These are phyloP conservation scores for Globisporangium spiculum DNA, from an alignment of 352 stramenopile genomes.

Conservation along the genomic window DNA sequence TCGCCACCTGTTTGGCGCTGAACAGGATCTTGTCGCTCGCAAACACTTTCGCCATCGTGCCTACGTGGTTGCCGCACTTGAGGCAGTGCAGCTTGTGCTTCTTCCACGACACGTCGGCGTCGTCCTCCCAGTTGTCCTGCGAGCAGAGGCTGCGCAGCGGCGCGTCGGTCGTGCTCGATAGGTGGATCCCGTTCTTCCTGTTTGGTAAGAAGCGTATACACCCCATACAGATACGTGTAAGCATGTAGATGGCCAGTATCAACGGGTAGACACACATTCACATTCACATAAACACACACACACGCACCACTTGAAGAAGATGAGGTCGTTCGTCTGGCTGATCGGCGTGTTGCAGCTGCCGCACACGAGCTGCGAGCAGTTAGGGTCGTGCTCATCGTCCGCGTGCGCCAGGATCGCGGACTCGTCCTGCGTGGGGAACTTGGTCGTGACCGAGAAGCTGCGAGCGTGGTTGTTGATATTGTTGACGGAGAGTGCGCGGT, in stretches of 20 bases:
- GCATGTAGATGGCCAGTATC: neutral
- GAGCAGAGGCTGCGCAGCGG: conserved; percentile 54
- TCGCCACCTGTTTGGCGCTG: conserved; percentile 55
- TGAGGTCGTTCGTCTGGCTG: conserved; percentile 58
- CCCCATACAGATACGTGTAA: neutral
- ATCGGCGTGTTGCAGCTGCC: conserved; percentile 63
- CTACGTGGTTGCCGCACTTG: conserved; percentile 58
- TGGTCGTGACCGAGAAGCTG: conserved; percentile 25
- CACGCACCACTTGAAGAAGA: conserved; percentile 75
- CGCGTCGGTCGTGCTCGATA: conserved; percentile 65
- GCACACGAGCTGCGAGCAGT: conserved; percentile 57
- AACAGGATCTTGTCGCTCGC: conserved; percentile 74
- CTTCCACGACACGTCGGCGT: conserved; percentile 36
- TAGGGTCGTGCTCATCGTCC: conserved; percentile 31
- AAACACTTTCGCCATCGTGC: conserved; percentile 57
- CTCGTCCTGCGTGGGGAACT: conserved; percentile 56
- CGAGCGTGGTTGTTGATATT: neutral
- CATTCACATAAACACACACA: neutral
- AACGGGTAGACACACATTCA: neutral
- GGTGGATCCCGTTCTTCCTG: conserved; percentile 68
- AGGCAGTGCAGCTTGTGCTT: conserved; percentile 70
- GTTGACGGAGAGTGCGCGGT: neutral
- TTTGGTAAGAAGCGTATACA: neutral
- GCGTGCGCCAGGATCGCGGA: conserved; percentile 37
- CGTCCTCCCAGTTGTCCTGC: conserved; percentile 33